Percentiles rank a stretch among this genome's conserved stretches.
Conservation (phyloP, 2,329 filamentous ascomycete species). For the Paecilomyces fulvus region DNA sequence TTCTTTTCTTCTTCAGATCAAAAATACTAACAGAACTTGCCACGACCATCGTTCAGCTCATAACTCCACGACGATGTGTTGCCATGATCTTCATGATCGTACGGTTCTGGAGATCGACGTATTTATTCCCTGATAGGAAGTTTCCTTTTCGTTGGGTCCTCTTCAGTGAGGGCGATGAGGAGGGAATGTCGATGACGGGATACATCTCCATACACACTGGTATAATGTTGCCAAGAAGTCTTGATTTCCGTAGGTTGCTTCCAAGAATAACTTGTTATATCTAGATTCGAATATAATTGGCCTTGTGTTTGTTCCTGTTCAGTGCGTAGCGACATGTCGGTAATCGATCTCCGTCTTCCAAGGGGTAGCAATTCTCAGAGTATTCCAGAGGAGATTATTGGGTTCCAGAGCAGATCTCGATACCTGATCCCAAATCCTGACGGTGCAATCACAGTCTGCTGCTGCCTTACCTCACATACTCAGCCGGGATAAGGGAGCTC, state of each 20-base stretch:
- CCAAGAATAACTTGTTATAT: slow-evolving; percentile 6
- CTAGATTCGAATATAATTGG: not conserved
- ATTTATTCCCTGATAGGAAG: slow-evolving; percentile 57
- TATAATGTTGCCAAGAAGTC: not conserved
- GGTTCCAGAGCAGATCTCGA: not conserved
- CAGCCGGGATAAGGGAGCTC: not conserved
- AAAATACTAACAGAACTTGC: slow-evolving; percentile 59
- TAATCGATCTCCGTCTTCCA: not conserved
- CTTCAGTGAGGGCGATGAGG: slow-evolving; percentile 64
- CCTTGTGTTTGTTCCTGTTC: not conserved
- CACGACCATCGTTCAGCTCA: slow-evolving; percentile 57
- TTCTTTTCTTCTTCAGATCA: slow-evolving; percentile 41
- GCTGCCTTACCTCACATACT: not conserved
- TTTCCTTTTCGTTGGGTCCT: slow-evolving; percentile 60
- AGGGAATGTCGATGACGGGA: slow-evolving; percentile 65
- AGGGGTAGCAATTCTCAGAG: not conserved
- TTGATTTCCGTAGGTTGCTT: not conserved
- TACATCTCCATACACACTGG: slow-evolving; percentile 23
- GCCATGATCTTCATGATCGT: slow-evolving; percentile 54
- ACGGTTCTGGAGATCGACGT: slow-evolving; percentile 56
- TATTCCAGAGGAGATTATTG: too few relatives aligned
- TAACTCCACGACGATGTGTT: slow-evolving; percentile 54
- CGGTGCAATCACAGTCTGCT: not conserved
- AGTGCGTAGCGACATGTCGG: not conserved
- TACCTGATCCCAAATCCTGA: not conserved